Base-by-base conservation (phyloP, 164 flowering plant species). In the Chimonanthus salicifolius region DNA sequence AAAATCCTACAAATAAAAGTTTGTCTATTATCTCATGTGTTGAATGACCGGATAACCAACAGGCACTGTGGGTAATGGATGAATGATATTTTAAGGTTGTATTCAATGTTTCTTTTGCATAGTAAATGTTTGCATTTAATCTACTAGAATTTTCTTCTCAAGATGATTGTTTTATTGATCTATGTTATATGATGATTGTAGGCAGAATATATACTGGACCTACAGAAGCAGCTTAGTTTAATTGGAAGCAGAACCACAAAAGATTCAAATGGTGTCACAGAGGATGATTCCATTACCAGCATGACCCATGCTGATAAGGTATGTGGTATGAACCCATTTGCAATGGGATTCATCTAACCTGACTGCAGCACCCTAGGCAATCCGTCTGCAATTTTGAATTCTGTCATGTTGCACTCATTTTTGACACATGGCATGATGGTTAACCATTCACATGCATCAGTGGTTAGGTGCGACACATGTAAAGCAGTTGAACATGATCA, bases 141-240 rank as follows among this genome's bases (percentile, higher is more conserved):
- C 33, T 1, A 33, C 33, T 33, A 33, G 33, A 33, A 33, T 33
- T 33, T 33, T 33, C 33, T 33, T 33, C 33, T 33, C 33, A 33
- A 33, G 33, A n/a, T n/a, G 33, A 10, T 65, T 33, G 47, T 9
- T 65, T 65, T 10, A 44, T 68, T 68, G 54, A n/a, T 47, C 47
- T 48, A 66, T 15, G 47, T 7, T 33, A 33, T 46, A 45, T 45
- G 6, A 67, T 54, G 54, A 7, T 58, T 82, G 76, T 88, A 96
- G 99, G 99, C 97, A 18, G 97, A 90, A 71, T 78, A 79, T 71
- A 91, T 94, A 80, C 78, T 96, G 76, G 99, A 94, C 79, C 80
- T 96, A 74, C 99, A 96, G 85, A 96, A 94, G 90, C 94, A 90
- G 77, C 91, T 94, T 48, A 89, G 92, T 51, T 77, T 96, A 74